Conservation (phyloP, 352 stramenopile genomes). For the Phytopythium sindhum region DNA sequence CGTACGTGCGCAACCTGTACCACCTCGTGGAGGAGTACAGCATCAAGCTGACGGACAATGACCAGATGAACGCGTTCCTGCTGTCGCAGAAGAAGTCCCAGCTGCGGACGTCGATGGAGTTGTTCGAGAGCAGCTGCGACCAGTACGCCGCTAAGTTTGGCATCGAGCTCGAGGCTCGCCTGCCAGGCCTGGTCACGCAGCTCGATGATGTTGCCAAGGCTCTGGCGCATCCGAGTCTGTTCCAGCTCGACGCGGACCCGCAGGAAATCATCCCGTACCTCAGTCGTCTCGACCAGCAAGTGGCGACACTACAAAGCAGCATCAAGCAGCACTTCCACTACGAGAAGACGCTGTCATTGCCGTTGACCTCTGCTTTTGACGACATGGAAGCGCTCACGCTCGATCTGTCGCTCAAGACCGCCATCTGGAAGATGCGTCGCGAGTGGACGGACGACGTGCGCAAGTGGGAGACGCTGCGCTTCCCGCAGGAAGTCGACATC, state of each 20-base stretch:
- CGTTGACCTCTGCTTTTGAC: constrained; percentile 74
- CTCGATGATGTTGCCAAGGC: constrained; percentile 28
- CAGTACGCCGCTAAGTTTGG: constrained; percentile 76
- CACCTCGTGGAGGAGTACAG: constrained; percentile 65
- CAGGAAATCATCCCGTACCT: constrained; percentile 51
- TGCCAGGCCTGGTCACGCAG: constrained; percentile 35
- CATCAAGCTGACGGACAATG: constrained; percentile 59
- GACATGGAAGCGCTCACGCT: constrained; percentile 60
- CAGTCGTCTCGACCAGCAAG: constrained; percentile 20
- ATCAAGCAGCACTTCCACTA: constrained; percentile 43
- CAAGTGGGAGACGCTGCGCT: constrained; percentile 50
- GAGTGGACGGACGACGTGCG: constrained; percentile 55
- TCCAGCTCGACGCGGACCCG: constrained; percentile 44
- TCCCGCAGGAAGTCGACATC: constrained; percentile 68
- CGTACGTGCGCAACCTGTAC: constrained; percentile 50
- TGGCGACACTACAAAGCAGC: constrained; percentile 14
- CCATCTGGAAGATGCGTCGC: constrained; percentile 74
- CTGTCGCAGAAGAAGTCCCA: constrained; percentile 72
- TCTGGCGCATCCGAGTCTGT: constrained; percentile 36
- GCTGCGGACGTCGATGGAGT: constrained; percentile 69
- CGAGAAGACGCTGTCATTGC: constrained; percentile 54
- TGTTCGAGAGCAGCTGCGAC: constrained; percentile 68
- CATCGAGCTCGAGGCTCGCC: constrained; percentile 60
- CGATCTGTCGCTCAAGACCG: constrained; percentile 77
- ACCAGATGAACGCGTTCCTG: constrained; percentile 75